Evolutionary conservation across 495 filamentous ascomycete genomes (phyloP).

Genomic region (Aspergillus saccharolyticus): DNA sequence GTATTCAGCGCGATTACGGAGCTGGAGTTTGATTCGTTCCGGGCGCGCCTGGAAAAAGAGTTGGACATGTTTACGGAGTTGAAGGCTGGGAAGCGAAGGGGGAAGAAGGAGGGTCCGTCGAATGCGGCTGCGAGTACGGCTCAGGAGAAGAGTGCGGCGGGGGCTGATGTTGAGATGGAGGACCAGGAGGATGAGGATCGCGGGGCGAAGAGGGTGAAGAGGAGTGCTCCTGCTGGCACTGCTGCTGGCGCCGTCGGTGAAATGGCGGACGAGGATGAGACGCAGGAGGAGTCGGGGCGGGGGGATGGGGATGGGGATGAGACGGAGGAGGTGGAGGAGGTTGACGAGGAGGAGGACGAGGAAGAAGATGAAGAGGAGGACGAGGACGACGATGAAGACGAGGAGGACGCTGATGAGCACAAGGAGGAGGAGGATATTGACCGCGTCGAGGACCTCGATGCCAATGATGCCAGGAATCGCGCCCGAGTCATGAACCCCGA

Average conservation of each 20-base stretch:
- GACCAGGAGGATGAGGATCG: slow-evolving; percentile 40
- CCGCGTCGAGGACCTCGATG: slow-evolving; percentile 57
- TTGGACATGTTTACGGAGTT: slow-evolving; percentile 55
- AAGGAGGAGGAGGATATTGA: slow-evolving; percentile 55
- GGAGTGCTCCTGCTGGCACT: slow-evolving; percentile 20
- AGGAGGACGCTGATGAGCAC: slow-evolving; percentile 34
- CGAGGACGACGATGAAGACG: slow-evolving; percentile 41
- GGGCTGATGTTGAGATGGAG: slow-evolving; percentile 30
- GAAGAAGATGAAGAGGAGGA: slow-evolving; percentile 51
- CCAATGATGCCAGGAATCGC: slow-evolving; percentile 19
- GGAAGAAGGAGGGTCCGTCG: slow-evolving; percentile 49
- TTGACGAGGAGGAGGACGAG: slow-evolving; percentile 50
- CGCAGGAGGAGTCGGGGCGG: slow-evolving; percentile 36
- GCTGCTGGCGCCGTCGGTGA: slow-evolving; percentile 34
- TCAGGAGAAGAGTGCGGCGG: slow-evolving; percentile 15
- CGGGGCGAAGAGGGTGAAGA: slow-evolving; percentile 49
- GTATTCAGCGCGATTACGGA: slow-evolving; percentile 78
- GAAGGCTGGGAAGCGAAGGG: slow-evolving; percentile 60
- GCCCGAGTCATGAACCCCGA: slow-evolving; percentile 32
- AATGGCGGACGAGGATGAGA: slow-evolving; percentile 50
- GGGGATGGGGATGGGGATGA: slow-evolving; percentile 47
- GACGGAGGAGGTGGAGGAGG: slow-evolving; percentile 45
- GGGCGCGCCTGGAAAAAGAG: slow-evolving; percentile 55
- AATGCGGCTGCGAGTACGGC: slow-evolving; percentile 19
- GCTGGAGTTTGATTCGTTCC: slow-evolving; percentile 77